Conservation (phyloP, 75 land plant species). For the Picea sitchensis region DNA sequence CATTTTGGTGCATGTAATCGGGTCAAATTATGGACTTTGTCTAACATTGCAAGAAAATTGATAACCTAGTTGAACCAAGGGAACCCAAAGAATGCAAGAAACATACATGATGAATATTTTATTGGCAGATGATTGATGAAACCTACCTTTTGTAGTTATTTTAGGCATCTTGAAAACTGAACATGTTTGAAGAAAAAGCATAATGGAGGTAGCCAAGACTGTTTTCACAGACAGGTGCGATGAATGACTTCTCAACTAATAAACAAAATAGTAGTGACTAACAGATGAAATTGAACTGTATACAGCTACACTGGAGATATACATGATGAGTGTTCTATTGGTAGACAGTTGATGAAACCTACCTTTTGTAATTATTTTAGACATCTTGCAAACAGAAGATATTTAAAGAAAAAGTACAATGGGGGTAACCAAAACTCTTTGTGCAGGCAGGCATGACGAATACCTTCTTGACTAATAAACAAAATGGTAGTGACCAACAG, state of each 20-base stretch:
- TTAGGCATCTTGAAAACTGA: background rate
- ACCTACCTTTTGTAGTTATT: background rate
- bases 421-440: too few relatives aligned
- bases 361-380: too few relatives aligned
- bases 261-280: too few relatives aligned
- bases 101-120: background rate
- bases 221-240: too few relatives aligned
- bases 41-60: background rate
- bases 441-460: slow-evolving; percentile 87
- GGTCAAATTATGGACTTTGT: background rate
- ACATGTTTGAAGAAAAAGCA: background rate
- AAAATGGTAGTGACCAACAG: slow-evolving; percentile 76
- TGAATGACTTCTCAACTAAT: too few relatives aligned
- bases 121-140: background rate
- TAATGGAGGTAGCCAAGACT: too few relatives aligned
- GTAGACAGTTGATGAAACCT: too few relatives aligned
- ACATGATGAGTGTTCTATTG: too few relatives aligned
- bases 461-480: slow-evolving; percentile 93
- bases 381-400: too few relatives aligned
- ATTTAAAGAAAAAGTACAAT: too few relatives aligned
- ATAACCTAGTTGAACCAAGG: background rate
- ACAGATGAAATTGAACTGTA: too few relatives aligned
- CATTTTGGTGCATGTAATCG: background rate
- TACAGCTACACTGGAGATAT: too few relatives aligned
- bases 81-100: background rate